Percentiles rank a stretch among this genome's conserved stretches.
phyloP scores from a whole-genome alignment of 2,329 filamentous ascomycete species.

The Aspergillus cejpii region DNA sequence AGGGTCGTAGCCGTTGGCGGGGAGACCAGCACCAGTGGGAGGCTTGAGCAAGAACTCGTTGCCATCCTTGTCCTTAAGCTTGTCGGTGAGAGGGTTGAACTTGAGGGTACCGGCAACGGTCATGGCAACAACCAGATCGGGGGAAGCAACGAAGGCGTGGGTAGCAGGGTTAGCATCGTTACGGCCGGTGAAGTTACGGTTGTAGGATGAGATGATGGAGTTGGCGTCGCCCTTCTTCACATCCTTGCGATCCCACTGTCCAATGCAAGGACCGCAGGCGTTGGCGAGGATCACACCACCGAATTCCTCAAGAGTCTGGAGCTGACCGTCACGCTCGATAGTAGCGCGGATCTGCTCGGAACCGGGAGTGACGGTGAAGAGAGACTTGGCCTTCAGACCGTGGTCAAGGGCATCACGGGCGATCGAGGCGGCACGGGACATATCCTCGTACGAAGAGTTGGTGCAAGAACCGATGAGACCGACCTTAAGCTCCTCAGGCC shows the following conservation, averaged over 20 bases:
- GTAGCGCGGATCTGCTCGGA: conserved; percentile 96
- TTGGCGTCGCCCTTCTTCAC: conserved; percentile 94
- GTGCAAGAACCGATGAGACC: conserved; percentile 98
- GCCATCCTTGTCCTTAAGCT: conserved; percentile 87
- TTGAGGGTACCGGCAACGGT: conserved; percentile 74
- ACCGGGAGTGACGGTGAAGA: conserved; percentile 93
- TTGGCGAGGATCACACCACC: conserved; percentile 93
- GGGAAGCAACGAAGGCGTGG: conserved; percentile 87
- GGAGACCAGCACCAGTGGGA: conserved; percentile 76
- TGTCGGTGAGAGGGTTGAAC: conserved; percentile 94
- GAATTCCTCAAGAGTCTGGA: conserved; percentile 92
- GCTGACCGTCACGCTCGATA: conserved; percentile 81
- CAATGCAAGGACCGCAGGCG: conserved; percentile 87
- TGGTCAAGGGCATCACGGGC: conserved; percentile 85
- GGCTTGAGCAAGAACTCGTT: conserved; percentile 86
- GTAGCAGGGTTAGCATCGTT: conserved; percentile 95
- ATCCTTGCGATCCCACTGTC: conserved; percentile 90
- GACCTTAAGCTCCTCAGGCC: conserved; percentile 94
- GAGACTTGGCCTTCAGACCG: conserved; percentile 84
- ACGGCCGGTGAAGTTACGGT: conserved; percentile 98
- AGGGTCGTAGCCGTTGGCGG: conserved; percentile 75
- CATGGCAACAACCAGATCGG: conserved; percentile 81
- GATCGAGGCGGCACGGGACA: conserved; percentile 88
- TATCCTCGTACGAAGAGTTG: conserved; percentile 83
- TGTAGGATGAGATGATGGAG: conserved; percentile 98